A percentile compares a stretch with the other conserved stretches of the same genome.
phyloP scores from a whole-genome alignment of 768 basidiomycete species.

The Coprinellus micaceus region DNA sequence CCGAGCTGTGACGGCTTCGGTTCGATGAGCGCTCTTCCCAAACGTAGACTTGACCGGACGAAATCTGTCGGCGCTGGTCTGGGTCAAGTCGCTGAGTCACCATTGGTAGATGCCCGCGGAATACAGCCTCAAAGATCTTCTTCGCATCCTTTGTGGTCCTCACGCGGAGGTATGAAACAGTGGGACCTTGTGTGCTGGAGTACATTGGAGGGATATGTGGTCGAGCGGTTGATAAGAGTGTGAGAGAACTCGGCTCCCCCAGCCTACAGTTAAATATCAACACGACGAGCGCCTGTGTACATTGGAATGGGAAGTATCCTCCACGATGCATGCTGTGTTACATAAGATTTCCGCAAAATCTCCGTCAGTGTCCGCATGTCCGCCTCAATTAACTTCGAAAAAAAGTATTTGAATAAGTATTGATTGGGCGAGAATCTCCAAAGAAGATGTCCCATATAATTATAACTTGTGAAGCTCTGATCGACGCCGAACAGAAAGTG shows the following conservation, averaged over 20 bases:
- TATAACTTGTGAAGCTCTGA: no score
- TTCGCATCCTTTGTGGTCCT: conserved; percentile 65
- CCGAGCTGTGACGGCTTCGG: conserved; percentile 58
- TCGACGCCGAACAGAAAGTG: no score
- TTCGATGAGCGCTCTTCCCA: conserved; percentile 80
- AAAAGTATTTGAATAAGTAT: no score
- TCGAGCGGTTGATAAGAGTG: conserved; percentile 1
- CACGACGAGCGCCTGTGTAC: conserved; percentile 2
- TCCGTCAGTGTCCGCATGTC: no score
- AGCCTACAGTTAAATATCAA: no score
- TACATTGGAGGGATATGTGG: not conserved
- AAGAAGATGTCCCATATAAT: no score
- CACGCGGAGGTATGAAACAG: conserved; percentile 61
- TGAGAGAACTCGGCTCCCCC: not conserved
- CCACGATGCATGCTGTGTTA: no score
- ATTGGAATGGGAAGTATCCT: no score
- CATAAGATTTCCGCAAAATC: no score
- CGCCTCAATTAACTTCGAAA: no score
- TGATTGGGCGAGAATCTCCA: no score
- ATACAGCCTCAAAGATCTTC: conserved; percentile 71
- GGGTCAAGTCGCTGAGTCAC: conserved; percentile 70
- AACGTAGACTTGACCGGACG: conserved; percentile 73
- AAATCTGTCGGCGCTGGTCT: conserved; percentile 66
- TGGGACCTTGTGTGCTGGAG: conserved; percentile 59
- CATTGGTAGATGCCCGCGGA: conserved; percentile 54